Conservation (phyloP, 331 rosid species). For the Acacia concinna region DNA sequence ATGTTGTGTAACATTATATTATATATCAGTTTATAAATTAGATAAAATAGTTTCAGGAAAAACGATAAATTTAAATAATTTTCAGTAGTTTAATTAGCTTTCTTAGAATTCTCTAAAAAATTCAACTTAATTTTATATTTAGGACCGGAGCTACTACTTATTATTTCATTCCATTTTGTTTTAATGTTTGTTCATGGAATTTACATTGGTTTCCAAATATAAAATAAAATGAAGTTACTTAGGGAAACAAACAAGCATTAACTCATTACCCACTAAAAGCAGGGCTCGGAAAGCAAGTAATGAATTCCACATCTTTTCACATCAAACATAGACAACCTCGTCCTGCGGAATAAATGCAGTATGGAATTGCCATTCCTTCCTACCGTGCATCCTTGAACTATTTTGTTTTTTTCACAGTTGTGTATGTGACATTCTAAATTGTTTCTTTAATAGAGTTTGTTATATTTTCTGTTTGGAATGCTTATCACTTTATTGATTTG, state of each 20-base stretch:
- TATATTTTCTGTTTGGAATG: neutral
- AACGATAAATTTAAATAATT: no score
- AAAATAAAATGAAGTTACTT: neutral
- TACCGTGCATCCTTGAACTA: neutral
- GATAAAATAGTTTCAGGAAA: no score
- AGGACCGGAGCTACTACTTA: no score
- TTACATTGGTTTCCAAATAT: neutral
- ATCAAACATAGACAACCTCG: neutral
- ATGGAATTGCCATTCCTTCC: neutral
- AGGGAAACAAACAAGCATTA: neutral
- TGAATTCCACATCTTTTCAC: neutral
- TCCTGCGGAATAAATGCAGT: neutral
- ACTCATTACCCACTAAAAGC: neutral
- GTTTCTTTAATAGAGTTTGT: conserved; percentile 9
- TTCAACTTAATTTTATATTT: no score
- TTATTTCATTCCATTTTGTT: neutral
- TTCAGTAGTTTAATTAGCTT: no score
- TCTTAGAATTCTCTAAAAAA: no score
- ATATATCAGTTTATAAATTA: no score
- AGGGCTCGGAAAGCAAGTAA: neutral
- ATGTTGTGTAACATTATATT: no score
- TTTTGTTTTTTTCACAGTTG: neutral
- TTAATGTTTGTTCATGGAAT: neutral
- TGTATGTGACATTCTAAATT: neutral
- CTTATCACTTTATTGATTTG: conserved; percentile 4